These are phyloP conservation scores for Podospora anserina DNA, from an alignment of 495 filamentous ascomycete genomes.

Conservation along the genomic window DNA sequence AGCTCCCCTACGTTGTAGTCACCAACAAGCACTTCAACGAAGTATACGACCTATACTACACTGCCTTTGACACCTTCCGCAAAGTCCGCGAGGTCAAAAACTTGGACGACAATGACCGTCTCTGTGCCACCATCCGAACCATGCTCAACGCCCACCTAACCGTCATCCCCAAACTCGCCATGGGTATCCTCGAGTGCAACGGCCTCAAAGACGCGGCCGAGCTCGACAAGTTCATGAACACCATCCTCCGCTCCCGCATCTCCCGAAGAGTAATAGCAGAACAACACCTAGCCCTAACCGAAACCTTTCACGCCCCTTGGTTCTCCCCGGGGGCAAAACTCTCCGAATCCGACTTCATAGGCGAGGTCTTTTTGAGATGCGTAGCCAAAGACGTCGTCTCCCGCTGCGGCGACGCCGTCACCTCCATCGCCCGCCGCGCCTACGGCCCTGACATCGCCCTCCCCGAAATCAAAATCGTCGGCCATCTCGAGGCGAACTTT, in stretches of 20 bases:
- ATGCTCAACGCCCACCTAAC: constrained; percentile 84
- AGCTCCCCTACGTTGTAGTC: constrained; percentile 90
- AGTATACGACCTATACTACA: constrained; percentile 96
- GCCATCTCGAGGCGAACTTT: constrained; percentile 85
- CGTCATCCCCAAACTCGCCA: constrained; percentile 89
- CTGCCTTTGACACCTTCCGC: constrained; percentile 86
- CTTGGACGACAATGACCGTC: constrained; percentile 84
- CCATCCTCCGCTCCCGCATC: constrained; percentile 83
- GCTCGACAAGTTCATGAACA: constrained; percentile 94
- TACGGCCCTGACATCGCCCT: constrained; percentile 66
- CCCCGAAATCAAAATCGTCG: constrained; percentile 79
- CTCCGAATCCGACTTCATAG: constrained; percentile 80
- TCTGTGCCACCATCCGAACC: constrained; percentile 75
- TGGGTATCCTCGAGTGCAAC: constrained; percentile 86
- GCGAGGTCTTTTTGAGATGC: constrained; percentile 93
- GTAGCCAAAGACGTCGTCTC: constrained; percentile 86
- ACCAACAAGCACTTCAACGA: constrained; percentile 91
- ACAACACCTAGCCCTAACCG: constrained; percentile 93
- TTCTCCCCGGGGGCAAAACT: constrained; percentile 80
- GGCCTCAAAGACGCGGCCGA: constrained; percentile 72
- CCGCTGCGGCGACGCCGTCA: constrained; percentile 69
- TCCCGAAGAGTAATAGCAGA: constrained; percentile 95
- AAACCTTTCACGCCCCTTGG: constrained; percentile 90
- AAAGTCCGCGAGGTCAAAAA: constrained; percentile 78
- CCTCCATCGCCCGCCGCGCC: constrained; percentile 64